These are phyloP conservation scores for Berberis thunbergii DNA, from an alignment of 164 flowering plant genomes.

Conservation along the genomic window DNA sequence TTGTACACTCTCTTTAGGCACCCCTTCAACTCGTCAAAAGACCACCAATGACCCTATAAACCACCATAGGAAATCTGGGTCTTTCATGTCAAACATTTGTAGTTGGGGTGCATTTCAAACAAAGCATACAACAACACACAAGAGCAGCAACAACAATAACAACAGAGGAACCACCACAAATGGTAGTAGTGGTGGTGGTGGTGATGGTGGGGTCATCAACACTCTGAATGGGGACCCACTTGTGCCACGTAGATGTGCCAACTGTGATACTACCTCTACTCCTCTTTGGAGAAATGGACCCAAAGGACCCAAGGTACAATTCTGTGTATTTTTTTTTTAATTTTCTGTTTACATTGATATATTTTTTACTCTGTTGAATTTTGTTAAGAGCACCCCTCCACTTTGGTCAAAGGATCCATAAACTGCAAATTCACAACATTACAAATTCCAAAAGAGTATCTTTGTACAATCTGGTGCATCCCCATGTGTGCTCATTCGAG, in stretches of 20 bases:
- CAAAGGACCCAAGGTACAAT: slow-evolving; percentile 75
- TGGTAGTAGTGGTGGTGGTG: too few relatives aligned
- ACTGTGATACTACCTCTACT: slow-evolving; percentile 97
- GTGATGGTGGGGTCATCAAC: too few relatives aligned
- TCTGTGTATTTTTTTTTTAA: not conserved
- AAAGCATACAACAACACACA: slow-evolving; percentile 18
- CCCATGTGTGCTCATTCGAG: not conserved
- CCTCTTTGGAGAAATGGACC: slow-evolving; percentile 99
- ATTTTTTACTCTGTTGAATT: too few relatives aligned
- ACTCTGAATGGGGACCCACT: slow-evolving; percentile 36
- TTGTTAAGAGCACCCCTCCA: too few relatives aligned
- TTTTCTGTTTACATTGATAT: too few relatives aligned
- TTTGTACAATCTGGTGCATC: not conserved
- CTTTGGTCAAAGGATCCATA: too few relatives aligned
- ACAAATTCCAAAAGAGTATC: too few relatives aligned
- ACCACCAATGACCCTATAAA: slow-evolving; percentile 9
- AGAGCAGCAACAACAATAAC: slow-evolving; percentile 9
- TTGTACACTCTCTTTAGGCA: slow-evolving; percentile 90
- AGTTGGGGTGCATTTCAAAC: slow-evolving; percentile 50
- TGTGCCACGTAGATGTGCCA: slow-evolving; percentile 88
- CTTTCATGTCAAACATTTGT: slow-evolving; percentile 39
- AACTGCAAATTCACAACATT: too few relatives aligned
- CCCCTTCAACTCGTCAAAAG: slow-evolving; percentile 74
- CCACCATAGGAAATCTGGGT: not conserved
- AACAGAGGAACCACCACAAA: too few relatives aligned